Base-by-base conservation (phyloP, 768 basidiomycete species). In the Xanthoconium stramineum region DNA sequence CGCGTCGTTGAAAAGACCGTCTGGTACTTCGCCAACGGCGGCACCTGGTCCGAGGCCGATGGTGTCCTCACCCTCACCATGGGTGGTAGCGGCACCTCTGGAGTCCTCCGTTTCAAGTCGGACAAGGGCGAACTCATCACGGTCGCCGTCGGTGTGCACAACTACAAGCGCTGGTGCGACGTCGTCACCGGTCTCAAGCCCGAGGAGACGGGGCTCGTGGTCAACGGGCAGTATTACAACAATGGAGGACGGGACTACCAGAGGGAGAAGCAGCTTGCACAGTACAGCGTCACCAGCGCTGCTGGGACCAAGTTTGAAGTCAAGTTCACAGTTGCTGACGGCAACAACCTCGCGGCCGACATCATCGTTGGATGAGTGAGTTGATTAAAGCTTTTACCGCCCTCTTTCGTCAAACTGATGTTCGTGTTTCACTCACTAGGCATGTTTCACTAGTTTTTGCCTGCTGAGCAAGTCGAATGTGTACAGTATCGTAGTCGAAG, bases 81-180 rank as follows among this genome's bases (percentile, higher is more conserved):
- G 68, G 65, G 61, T 35, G 70, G 68, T 6, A 78, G 76, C 55
- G 76, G 75, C 40, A 77, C 74, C 0, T 76, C 74, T 14, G 74
- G 77, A 11, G 63, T 65, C 7, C 49, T 78, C 17, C 74, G 73
- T 52, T 68, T 77, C 62, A 32, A 38, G 32, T 58, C 63, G 8
- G 64, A 66, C 45, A 61, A 47, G 9, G 69, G 64, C 53, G 74
- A 76, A 50, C 53, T 45, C 12, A 70, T 74, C 67, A 48, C 74
- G 29, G 58, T 73, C 57, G 66, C 66, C 14, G 38, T 77, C 24
- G 77, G 78, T 1, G 66, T 77, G 28, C 71, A 78, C 67, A 73
- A 73, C 65, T 68, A 71, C 64, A 69, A 68, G 56, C 61, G 68
- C 7, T 78, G 77, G 77, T 64, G 67, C 62, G 75, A 77, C 57